Evolutionary conservation across 2,329 filamentous ascomycete genomes (phyloP).

Genomic region (Hymenoscyphus linearis): DNA sequence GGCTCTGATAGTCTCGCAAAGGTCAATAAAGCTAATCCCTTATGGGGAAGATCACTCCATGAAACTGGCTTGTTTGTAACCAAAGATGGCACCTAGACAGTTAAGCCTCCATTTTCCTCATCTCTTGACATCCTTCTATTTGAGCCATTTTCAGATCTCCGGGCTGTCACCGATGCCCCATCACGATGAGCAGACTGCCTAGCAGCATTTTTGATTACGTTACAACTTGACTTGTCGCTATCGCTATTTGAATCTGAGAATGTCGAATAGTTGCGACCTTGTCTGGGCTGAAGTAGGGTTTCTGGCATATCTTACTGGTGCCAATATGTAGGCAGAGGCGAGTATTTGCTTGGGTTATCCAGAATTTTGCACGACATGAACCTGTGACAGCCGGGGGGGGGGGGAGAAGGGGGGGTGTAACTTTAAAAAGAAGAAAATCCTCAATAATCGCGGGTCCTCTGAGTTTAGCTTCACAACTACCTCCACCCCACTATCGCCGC

Average conservation of each 20-base stretch:
- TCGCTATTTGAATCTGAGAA: not conserved
- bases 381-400: too few species aligned
- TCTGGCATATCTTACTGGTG: not conserved
- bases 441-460: not conserved
- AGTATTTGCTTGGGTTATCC: not conserved
- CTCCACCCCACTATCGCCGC: not conserved
- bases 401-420: too few species aligned
- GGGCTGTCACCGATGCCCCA: not conserved
- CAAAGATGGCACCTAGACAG: constrained; percentile 3
- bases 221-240: constrained; percentile 2
- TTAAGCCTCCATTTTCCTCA: not conserved
- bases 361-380: not conserved
- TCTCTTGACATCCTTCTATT: not conserved
- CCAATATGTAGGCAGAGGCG: not conserved
- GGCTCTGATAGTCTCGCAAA: constrained; percentile 79
- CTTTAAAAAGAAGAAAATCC: not conserved
- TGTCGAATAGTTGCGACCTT: constrained; percentile 1
- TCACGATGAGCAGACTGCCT: not conserved
- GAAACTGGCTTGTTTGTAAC: constrained; percentile 41
- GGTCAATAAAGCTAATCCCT: constrained; percentile 69
- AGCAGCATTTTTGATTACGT: not conserved
- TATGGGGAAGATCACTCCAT: constrained; percentile 73
- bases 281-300: not conserved
- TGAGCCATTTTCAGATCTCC: not conserved
- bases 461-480: not conserved